These are phyloP conservation scores for Saccharomyces hybrid DNA, from an alignment of 1,139 yeast genomes.

Conservation along the genomic window DNA sequence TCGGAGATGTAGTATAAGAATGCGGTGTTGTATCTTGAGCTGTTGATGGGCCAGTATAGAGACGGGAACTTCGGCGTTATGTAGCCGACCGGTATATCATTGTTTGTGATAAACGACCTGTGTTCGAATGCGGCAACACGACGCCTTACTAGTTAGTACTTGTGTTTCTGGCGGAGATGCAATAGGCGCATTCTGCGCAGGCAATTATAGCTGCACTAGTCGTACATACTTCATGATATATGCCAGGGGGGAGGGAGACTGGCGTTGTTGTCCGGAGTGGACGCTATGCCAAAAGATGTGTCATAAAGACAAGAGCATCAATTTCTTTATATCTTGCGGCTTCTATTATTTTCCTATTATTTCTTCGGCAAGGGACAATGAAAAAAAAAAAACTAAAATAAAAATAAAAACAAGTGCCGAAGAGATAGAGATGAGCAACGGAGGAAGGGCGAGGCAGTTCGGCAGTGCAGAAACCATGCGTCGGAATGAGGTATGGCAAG, in stretches of 20 bases:
- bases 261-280: too few relatives aligned
- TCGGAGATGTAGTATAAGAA: conserved; percentile 62
- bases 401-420: not conserved
- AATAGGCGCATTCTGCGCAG: too few relatives aligned
- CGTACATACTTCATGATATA: too few relatives aligned
- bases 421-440: too few relatives aligned
- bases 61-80: conserved; percentile 74
- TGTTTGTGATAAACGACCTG: conserved; percentile 32
- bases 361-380: not conserved
- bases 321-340: too few relatives aligned
- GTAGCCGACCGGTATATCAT: conserved; percentile 72
- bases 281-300: too few relatives aligned
- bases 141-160: not conserved
- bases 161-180: too few relatives aligned
- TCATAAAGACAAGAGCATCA: too few relatives aligned
- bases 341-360: too few relatives aligned
- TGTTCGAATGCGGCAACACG: too few relatives aligned
- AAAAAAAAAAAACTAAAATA: not conserved
- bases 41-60: conserved; percentile 58
- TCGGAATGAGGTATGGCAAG: conserved; percentile 46
- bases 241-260: too few relatives aligned
- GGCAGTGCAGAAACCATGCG: not conserved
- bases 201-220: too few relatives aligned
- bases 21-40: conserved; percentile 41
- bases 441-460: not conserved